These are phyloP conservation scores for Lanzia echinophila DNA, from an alignment of 2,329 filamentous ascomycete species.

Conservation along the genomic window DNA sequence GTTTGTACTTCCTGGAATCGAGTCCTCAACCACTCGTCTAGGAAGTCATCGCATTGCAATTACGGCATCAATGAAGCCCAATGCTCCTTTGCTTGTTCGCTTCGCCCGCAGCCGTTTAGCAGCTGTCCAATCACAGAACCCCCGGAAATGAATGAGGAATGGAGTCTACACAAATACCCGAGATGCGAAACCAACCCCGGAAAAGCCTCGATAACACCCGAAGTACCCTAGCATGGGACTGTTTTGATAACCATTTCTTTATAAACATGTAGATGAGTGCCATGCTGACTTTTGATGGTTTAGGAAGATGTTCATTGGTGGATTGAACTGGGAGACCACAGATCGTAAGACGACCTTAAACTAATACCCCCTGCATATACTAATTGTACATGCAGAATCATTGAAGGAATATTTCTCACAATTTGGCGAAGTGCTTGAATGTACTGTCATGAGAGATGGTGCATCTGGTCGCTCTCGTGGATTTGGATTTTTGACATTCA, in stretches of 20 bases:
- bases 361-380: background rate
- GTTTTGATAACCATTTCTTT: slow-evolving; percentile 10
- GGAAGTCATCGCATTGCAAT: slow-evolving; percentile 2
- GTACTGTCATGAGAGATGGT: slow-evolving; percentile 98
- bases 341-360: slow-evolving; percentile 58
- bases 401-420: slow-evolving; percentile 95
- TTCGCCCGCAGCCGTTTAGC: background rate
- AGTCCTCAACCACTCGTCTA: background rate
- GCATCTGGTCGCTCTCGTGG: slow-evolving; percentile 88
- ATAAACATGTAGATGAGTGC: slow-evolving; percentile 6
- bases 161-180: background rate
- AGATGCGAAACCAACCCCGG: background rate
- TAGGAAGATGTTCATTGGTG: slow-evolving; percentile 99
- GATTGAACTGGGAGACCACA: slow-evolving; percentile 97
- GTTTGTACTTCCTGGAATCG: slow-evolving; percentile 2
- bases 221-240: background rate
- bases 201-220: background rate
- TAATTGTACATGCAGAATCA: slow-evolving; percentile 58
- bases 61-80: slow-evolving; percentile 1
- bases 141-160: background rate
- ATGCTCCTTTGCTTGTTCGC: background rate
- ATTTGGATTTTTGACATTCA: slow-evolving; percentile 97
- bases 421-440: slow-evolving; percentile 94
- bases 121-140: slow-evolving; percentile 2
- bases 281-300: slow-evolving; percentile 25